Conservation (phyloP, 768 basidiomycete species). For the Suillus americanus region DNA sequence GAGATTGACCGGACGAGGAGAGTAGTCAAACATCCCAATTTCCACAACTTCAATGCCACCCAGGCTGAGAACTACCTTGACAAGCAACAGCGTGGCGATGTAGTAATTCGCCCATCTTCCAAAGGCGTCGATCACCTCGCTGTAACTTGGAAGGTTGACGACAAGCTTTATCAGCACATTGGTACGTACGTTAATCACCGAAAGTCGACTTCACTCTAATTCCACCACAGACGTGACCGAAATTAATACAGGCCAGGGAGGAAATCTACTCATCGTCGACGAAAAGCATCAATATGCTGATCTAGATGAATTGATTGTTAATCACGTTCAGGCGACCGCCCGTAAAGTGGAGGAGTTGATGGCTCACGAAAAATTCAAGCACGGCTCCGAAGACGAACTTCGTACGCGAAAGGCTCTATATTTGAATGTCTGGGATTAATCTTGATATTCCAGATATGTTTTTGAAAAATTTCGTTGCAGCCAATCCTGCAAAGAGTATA, state of each 20-base stretch:
- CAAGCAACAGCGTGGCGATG: conserved; percentile 91
- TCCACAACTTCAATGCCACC: conserved; percentile 89
- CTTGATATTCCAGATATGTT: conserved; percentile 60
- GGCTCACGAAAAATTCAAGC: conserved; percentile 94
- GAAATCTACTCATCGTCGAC: conserved; percentile 71
- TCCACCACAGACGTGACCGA: conserved; percentile 69
- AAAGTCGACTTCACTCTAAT: conserved; percentile 11
- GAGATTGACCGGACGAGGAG: conserved; percentile 78
- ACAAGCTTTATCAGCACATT: conserved; percentile 94
- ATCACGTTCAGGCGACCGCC: conserved; percentile 93
- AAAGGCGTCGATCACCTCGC: conserved; percentile 92
- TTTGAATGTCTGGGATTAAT: background rate
- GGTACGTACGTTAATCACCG: conserved; percentile 48
- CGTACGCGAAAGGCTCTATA: conserved; percentile 54
- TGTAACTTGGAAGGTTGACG: conserved; percentile 98
- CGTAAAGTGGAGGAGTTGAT: conserved; percentile 92
- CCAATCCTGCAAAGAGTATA: conserved; percentile 92
- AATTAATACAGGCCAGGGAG: conserved; percentile 70
- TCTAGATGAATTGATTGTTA: conserved; percentile 95
- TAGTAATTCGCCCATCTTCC: conserved; percentile 94
- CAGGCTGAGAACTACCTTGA: conserved; percentile 91
- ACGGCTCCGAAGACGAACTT: conserved; percentile 82
- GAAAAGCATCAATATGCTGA: conserved; percentile 83
- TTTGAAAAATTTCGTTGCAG: conserved; percentile 86
- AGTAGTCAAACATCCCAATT: conserved; percentile 96